These are phyloP conservation scores for Penicillium oxalicum DNA, from an alignment of 2,329 filamentous ascomycete genomes.

Conservation along the genomic window DNA sequence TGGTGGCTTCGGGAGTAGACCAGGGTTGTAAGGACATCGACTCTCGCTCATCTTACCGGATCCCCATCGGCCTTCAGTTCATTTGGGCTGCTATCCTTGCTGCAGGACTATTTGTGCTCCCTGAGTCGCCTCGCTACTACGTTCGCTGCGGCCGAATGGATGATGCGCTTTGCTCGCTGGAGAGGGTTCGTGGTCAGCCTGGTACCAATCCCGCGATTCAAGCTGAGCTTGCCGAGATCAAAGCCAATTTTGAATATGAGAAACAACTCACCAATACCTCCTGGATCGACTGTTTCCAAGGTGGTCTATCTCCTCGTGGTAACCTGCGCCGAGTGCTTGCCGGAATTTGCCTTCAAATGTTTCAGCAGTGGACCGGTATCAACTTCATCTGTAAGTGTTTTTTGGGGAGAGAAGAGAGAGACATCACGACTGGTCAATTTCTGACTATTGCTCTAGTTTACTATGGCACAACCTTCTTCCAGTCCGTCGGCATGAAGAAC, in stretches of 20 bases:
- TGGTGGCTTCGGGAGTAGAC: conserved; percentile 67
- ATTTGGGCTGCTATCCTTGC: conserved; percentile 74
- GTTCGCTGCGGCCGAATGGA: conserved; percentile 69
- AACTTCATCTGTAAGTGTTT: conserved; percentile 65
- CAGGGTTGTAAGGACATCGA: conserved; percentile 62
- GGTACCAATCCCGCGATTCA: conserved; percentile 66
- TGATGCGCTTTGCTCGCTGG: conserved; percentile 56
- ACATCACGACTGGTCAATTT: background rate
- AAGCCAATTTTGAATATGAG: conserved; percentile 86
- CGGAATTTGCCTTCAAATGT: conserved; percentile 68
- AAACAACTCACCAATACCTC: conserved; percentile 54
- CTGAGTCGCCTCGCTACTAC: conserved; percentile 79
- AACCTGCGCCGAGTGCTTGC: conserved; percentile 62
- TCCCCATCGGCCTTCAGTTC: conserved; percentile 75
- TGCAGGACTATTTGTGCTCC: conserved; percentile 65
- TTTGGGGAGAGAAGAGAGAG: no score
- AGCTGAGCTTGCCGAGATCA: conserved; percentile 74
- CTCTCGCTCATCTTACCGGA: conserved; percentile 58
- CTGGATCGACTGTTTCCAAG: conserved; percentile 56
- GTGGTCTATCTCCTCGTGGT: conserved; percentile 53
- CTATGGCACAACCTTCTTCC: conserved; percentile 78
- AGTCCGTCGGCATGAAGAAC: conserved; percentile 68
- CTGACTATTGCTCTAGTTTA: conserved; percentile 47
- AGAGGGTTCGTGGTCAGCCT: conserved; percentile 67
- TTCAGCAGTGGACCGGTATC: conserved; percentile 77